A percentile compares a stretch with the other conserved stretches of the same genome.
Conservation (phyloP, 2,329 filamentous ascomycete genomes). For the Periconia sp. region DNA sequence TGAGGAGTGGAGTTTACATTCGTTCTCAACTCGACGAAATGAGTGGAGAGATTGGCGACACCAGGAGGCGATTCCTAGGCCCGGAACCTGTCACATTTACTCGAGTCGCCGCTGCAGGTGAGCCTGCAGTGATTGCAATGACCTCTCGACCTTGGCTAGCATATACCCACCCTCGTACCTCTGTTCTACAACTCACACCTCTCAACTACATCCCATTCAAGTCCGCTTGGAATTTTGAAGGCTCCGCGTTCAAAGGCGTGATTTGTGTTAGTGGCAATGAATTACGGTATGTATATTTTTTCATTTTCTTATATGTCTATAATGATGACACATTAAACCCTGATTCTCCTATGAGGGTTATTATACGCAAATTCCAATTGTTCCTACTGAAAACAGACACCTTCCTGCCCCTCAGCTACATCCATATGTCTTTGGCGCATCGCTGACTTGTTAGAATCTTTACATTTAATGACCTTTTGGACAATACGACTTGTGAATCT, state of each 20-base stretch:
- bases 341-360: slow-evolving; percentile 49
- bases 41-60: slow-evolving; percentile 93
- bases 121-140: slow-evolving; percentile 82
- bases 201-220: slow-evolving; percentile 85
- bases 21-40: slow-evolving; percentile 93
- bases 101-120: slow-evolving; percentile 82
- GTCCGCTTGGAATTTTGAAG: slow-evolving; percentile 96
- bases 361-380: slow-evolving; percentile 73
- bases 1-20: slow-evolving; percentile 94
- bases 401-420: slow-evolving; percentile 7
- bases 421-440: neutral
- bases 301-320: slow-evolving; percentile 20
- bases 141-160: slow-evolving; percentile 96
- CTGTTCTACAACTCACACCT: slow-evolving; percentile 88
- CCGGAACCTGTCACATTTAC: slow-evolving; percentile 89
- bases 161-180: slow-evolving; percentile 84
- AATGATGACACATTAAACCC: slow-evolving; percentile 67
- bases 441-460: slow-evolving; percentile 67
- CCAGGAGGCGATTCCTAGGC: slow-evolving; percentile 89
- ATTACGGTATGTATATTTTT: slow-evolving; percentile 64
- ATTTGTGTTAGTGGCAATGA: slow-evolving; percentile 91
- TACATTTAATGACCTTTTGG: slow-evolving; percentile 80
- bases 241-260: slow-evolving; percentile 92
- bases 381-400: slow-evolving; percentile 79
- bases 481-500: slow-evolving; percentile 83